Base-by-base conservation (phyloP, 768 basidiomycete species). In the Boletellus ananiceps region DNA sequence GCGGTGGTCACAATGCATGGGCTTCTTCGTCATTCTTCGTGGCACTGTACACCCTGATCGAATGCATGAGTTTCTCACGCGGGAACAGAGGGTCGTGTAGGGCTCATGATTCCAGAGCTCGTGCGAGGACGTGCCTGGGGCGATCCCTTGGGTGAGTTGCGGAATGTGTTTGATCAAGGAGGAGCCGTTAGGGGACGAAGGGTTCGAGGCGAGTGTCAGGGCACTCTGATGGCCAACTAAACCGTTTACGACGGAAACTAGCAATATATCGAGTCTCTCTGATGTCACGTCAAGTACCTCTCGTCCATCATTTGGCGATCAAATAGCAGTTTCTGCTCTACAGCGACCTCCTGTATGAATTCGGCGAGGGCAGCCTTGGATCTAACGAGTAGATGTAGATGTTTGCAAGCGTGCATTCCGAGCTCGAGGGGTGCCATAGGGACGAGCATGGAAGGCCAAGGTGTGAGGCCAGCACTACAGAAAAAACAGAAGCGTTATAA, bases 351-450 rank as follows among this genome's bases (percentile, higher is more conserved):
- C n/a, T 62, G 44, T 13, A 84, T 59, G 59, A 70, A 82, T 39
- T 79, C 78, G 6, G 55, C 60, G 9, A 89, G 68, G 4, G 85
- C 83, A 32, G 71, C 70, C 58, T 80, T 79, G 59, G 80, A 84
- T 27, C 79, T 79, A 21, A 89, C 69, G 3, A 89, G 62, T 7
- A 74, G 74, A 59, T 88, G 83, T 42, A 87, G 67, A 59, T 82
- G 74, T 66, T 81, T 84, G 68, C 81, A 83, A n/a, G 80, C 74
- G 57, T 87, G 83, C 81, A 85, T 81, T 69, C 88, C 86, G 31
- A 88, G 70, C 60, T 86, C 85, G 3, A 64, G 59, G 19, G 84
- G 74, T 1, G 72, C 47, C 55, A 84, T 68, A 1, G 83, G 77
- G 40, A 87, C 69, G 62, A 83, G 84, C 5, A 76, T 79, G 21